Percentiles rank a stretch among this genome's conserved stretches.
phyloP scores from a whole-genome alignment of 139 green algal species.

The Chlorella sp. region DNA sequence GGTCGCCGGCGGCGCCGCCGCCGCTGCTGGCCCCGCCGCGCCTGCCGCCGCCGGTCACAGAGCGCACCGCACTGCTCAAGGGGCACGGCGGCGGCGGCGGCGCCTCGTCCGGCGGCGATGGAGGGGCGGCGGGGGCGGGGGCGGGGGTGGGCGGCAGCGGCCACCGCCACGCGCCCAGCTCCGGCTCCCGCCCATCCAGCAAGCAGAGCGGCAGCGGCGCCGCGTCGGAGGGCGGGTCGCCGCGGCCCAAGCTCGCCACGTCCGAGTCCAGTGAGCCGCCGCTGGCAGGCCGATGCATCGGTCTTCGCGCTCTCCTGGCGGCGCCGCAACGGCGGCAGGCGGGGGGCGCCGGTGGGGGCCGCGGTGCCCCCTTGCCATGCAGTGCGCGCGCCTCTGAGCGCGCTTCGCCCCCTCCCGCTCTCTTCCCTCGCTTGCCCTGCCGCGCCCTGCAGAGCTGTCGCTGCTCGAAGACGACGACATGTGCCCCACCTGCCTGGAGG shows the following conservation, averaged over 20 bases:
- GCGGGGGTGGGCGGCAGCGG: neutral
- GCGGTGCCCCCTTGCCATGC: too few relatives aligned
- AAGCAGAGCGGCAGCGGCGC: conserved; percentile 1
- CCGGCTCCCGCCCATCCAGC: too few relatives aligned
- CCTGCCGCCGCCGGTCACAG: neutral
- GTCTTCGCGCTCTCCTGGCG: neutral
- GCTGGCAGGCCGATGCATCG: neutral
- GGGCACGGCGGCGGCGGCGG: neutral
- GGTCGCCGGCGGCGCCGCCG: neutral
- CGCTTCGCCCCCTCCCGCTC: too few relatives aligned
- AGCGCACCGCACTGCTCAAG: conserved; percentile 2
- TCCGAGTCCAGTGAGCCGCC: neutral
- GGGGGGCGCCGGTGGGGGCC: too few relatives aligned
- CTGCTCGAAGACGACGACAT: conserved; percentile 39
- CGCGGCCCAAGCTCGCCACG: neutral
- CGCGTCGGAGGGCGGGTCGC: conserved; percentile 7
- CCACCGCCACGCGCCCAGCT: too few relatives aligned
- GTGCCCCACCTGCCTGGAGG: conserved; percentile 51
- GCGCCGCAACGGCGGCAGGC: conserved; percentile 4
- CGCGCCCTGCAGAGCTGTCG: neutral
- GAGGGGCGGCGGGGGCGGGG: neutral
- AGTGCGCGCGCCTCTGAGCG: too few relatives aligned
- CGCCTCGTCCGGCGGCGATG: neutral
- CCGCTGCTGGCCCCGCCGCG: neutral
- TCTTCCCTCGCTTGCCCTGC: neutral